Evolutionary conservation across 306 rosid genomes (phyloP).

Genomic region (Carpinus fangiana): DNA sequence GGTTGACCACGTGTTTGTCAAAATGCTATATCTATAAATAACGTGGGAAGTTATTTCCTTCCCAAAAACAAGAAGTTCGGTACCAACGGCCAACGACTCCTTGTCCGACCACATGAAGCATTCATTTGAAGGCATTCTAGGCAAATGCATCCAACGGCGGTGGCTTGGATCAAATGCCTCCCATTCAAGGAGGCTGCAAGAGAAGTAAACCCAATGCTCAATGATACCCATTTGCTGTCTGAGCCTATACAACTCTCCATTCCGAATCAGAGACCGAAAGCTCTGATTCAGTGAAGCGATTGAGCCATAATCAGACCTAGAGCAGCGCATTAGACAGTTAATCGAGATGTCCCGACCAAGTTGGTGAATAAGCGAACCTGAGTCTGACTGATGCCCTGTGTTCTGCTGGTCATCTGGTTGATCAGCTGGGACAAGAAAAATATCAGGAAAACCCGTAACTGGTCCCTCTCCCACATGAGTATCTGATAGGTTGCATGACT

Average conservation of each 20-base stretch:
- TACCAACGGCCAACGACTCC: slow-evolving; percentile 86
- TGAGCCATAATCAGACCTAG: slow-evolving; percentile 71
- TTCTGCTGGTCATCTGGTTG: slow-evolving; percentile 33
- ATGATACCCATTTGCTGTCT: slow-evolving; percentile 53
- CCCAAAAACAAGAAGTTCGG: slow-evolving; percentile 80
- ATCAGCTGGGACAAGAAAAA: slow-evolving; percentile 22
- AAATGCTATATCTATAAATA: slow-evolving; percentile 59
- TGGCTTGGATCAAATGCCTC: slow-evolving; percentile 66
- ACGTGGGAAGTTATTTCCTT: slow-evolving; percentile 46
- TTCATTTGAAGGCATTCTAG: slow-evolving; percentile 48
- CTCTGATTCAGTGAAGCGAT: slow-evolving; percentile 50
- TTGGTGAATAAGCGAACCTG: slow-evolving; percentile 38
- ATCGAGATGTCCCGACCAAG: slow-evolving; percentile 67
- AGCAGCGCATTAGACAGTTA: slow-evolving; percentile 48
- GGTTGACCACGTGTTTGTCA: slow-evolving; percentile 61
- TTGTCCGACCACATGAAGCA: slow-evolving; percentile 70
- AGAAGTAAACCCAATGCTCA: slow-evolving; percentile 84
- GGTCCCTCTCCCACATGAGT: slow-evolving; percentile 25
- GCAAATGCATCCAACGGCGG: slow-evolving; percentile 57
- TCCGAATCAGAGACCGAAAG: slow-evolving; percentile 52
- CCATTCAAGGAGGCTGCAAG: slow-evolving; percentile 65
- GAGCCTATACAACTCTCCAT: slow-evolving; percentile 58
- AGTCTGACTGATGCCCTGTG: slow-evolving; percentile 33
- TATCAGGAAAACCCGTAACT: slow-evolving; percentile 10
- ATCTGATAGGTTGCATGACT: slow-evolving; percentile 42